Evolutionary conservation across 2,329 filamentous ascomycete genomes (phyloP).

Genomic region (Diplodia seriata): DNA sequence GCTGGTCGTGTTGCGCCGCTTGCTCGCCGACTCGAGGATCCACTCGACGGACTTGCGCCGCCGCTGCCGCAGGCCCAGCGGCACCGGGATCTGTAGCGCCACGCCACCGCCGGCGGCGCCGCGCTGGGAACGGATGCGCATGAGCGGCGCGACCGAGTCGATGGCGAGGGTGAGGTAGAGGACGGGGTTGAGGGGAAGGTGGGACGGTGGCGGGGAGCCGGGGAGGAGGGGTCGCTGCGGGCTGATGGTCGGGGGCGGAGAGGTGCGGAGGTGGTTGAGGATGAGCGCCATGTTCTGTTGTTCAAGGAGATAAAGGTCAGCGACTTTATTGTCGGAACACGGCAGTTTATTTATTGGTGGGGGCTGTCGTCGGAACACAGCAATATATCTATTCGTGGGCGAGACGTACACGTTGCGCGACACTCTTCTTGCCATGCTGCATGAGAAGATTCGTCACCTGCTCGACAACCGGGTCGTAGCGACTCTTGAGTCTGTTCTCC

Average conservation of each 20-base stretch:
- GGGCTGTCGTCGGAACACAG: neutral
- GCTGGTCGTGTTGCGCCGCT: slow-evolving; percentile 75
- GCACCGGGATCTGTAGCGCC: slow-evolving; percentile 81
- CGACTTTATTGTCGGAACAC: neutral
- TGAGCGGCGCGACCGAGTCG: slow-evolving; percentile 88
- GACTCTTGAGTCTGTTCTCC: slow-evolving; percentile 71
- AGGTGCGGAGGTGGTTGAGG: slow-evolving; percentile 82
- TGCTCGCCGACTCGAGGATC: slow-evolving; percentile 85
- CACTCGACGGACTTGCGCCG: slow-evolving; percentile 81
- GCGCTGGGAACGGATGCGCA: slow-evolving; percentile 77
- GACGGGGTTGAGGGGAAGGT: slow-evolving; percentile 87
- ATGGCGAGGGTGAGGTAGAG: slow-evolving; percentile 89
- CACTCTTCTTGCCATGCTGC: slow-evolving; percentile 86
- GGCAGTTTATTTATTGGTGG: neutral
- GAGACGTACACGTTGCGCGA: slow-evolving; percentile 79
- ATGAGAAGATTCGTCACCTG: slow-evolving; percentile 93
- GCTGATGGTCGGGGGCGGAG: slow-evolving; percentile 78
- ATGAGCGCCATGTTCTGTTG: slow-evolving; percentile 83
- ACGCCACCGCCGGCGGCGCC: slow-evolving; percentile 86
- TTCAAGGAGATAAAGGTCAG: neutral
- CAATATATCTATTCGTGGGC: slow-evolving; percentile 33
- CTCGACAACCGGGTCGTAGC: slow-evolving; percentile 83
- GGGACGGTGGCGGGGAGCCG: slow-evolving; percentile 74
- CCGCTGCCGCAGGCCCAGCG: slow-evolving; percentile 76
- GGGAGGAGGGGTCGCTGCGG: slow-evolving; percentile 75